Percentiles rank a stretch among this genome's conserved stretches.
Conservation (phyloP, 2,329 filamentous ascomycete genomes). For the Claviceps sp. region DNA sequence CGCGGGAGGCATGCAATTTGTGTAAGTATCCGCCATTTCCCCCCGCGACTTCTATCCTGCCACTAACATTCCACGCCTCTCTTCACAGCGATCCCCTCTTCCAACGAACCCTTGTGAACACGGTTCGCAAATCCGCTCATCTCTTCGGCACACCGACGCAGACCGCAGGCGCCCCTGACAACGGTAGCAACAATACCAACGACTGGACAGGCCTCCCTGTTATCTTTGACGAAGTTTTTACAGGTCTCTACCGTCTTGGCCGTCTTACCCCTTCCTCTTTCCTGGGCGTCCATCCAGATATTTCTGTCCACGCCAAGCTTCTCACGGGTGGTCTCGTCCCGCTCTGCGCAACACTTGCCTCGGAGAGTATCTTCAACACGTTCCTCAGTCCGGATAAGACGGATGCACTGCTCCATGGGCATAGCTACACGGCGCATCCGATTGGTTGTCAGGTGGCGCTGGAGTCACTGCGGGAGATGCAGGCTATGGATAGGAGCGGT, state of each 20-base stretch:
- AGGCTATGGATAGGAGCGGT: conserved; percentile 39
- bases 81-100: conserved; percentile 61
- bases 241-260: conserved; percentile 70
- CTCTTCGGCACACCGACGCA: conserved; percentile 31
- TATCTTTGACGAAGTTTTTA: conserved; percentile 80
- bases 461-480: conserved; percentile 48
- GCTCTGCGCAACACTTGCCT: conserved; percentile 63
- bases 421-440: conserved; percentile 77
- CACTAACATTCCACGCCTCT: neutral
- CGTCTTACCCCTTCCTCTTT: conserved; percentile 58
- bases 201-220: conserved; percentile 64
- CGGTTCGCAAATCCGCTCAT: conserved; percentile 46
- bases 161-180: neutral
- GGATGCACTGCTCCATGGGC: conserved; percentile 69
- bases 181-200: conserved; percentile 25
- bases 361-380: conserved; percentile 55
- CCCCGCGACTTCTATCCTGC: too few relatives aligned
- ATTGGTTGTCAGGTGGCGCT: conserved; percentile 69
- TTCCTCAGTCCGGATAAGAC: conserved; percentile 63
- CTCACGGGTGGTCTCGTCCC: conserved; percentile 71
- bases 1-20: conserved; percentile 73
- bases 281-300: conserved; percentile 54
- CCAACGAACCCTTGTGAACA: conserved; percentile 55
- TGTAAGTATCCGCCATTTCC: conserved; percentile 34
- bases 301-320: conserved; percentile 71